Conservation (phyloP, 805 yeast genomes). For the Barnettozyma sp. region DNA sequence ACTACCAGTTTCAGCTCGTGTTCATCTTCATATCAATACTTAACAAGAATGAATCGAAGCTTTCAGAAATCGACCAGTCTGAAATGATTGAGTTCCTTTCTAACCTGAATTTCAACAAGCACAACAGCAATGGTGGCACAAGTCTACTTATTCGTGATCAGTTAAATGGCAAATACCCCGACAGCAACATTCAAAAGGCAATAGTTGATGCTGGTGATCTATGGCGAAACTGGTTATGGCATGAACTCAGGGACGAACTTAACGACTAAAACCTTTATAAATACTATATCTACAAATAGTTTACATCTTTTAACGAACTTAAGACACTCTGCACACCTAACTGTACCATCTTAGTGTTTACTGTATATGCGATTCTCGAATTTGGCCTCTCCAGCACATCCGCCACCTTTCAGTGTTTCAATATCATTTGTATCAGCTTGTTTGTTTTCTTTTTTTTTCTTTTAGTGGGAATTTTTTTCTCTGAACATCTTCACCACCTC, state of each 20-base stretch:
- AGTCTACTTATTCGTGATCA: conserved; percentile 4
- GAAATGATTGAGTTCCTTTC: conserved; percentile 77
- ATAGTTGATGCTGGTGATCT: conserved; percentile 76
- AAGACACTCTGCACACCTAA: not conserved
- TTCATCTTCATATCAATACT: conserved; percentile 74
- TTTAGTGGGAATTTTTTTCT: too few relatives aligned
- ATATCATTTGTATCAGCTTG: too few relatives aligned
- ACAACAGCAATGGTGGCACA: not conserved
- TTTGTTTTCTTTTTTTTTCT: too few relatives aligned
- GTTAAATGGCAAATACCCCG: not conserved
- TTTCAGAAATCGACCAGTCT: conserved; percentile 83
- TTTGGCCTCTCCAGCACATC: too few relatives aligned
- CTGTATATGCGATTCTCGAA: too few relatives aligned
- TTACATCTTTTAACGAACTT: not conserved
- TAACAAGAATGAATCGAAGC: conserved; percentile 69
- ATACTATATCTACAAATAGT: too few relatives aligned
- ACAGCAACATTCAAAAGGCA: conserved; percentile 54
- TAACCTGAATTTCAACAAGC: conserved; percentile 25
- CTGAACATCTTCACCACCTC: too few relatives aligned
- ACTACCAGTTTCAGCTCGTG: conserved; percentile 69
- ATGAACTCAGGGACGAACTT: conserved; percentile 43
- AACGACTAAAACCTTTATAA: conserved; percentile 15
- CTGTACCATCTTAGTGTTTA: too few relatives aligned
- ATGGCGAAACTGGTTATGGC: conserved; percentile 79
- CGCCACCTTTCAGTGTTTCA: too few relatives aligned